phyloP scores from a whole-genome alignment of 345 rosid species.

The Rhizophora mangle region DNA sequence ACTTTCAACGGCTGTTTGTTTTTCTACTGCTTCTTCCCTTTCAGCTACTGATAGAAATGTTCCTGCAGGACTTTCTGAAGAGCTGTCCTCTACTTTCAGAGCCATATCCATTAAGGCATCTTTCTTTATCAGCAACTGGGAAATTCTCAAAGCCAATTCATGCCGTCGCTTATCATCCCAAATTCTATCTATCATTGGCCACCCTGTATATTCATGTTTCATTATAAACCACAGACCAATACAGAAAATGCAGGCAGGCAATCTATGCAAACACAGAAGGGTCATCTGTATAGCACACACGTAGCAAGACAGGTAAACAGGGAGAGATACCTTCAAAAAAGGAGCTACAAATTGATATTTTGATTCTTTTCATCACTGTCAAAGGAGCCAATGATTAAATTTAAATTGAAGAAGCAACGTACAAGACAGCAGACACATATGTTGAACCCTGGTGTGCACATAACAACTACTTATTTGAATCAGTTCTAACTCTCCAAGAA shows the following conservation, averaged over 20 bases:
- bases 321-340: neutral
- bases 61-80: neutral
- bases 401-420: neutral
- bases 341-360: neutral
- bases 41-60: neutral
- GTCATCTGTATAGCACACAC: neutral
- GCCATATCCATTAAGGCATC: slow-evolving; percentile 14
- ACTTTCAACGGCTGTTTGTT: neutral
- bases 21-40: neutral
- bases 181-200: neutral
- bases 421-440: neutral
- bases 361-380: neutral
- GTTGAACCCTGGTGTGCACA: neutral
- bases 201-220: neutral
- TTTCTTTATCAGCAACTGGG: slow-evolving; percentile 12
- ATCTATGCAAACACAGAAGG: neutral
- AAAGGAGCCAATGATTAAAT: neutral
- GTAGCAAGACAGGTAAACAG: neutral
- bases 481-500: too few species aligned
- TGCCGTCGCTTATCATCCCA: neutral
- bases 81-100: neutral
- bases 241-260: neutral
- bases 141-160: slow-evolving; percentile 10
- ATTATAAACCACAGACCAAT: too few species aligned
- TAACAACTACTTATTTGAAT: too few species aligned